phyloP scores from a whole-genome alignment of 176 grass and related monocot genomes.

The Zoysia pacifica region DNA sequence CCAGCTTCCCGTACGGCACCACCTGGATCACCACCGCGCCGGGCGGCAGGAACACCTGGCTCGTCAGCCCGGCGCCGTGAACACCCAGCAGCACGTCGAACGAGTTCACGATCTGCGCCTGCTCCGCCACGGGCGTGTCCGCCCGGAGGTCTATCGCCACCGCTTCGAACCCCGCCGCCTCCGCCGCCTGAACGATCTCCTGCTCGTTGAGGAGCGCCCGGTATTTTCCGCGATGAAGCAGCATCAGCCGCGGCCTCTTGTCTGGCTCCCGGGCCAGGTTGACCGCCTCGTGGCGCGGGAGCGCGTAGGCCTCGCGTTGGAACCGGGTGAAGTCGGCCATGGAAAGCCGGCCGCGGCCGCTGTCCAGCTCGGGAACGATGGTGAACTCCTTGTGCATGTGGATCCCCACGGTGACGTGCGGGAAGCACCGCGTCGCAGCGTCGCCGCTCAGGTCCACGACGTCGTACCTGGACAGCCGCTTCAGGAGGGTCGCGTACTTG shows the following conservation, averaged over 20 bases:
- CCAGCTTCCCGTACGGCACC: constrained; percentile 77
- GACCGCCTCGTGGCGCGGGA: constrained; percentile 38
- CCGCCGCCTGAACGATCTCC: constrained; percentile 50
- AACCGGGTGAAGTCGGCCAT: constrained; percentile 71
- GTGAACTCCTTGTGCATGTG: constrained; percentile 64
- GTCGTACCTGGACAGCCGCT: constrained; percentile 48
- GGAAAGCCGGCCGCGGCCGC: constrained; percentile 26
- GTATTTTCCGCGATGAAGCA: constrained; percentile 55
- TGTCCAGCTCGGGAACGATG: constrained; percentile 46
- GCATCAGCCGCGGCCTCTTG: constrained; percentile 60
- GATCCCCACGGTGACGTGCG: constrained; percentile 55
- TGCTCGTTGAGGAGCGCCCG: constrained; percentile 49
- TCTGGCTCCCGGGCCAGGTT: background rate
- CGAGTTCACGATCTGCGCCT: constrained; percentile 62
- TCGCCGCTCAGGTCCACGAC: constrained; percentile 58
- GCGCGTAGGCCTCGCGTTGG: constrained; percentile 48
- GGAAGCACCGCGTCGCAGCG: constrained; percentile 55
- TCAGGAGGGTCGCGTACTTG: constrained; percentile 54
- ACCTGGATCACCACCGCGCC: constrained; percentile 72
- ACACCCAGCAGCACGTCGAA: constrained; percentile 74
- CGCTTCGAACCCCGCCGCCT: constrained; percentile 64
- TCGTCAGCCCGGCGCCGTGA: constrained; percentile 81
- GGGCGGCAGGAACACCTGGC: constrained; percentile 70
- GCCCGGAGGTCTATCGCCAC: constrained; percentile 39
- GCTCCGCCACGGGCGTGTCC: constrained; percentile 32